These are phyloP conservation scores for Podaxis pistillaris DNA, from an alignment of 768 basidiomycete species.

Conservation along the genomic window DNA sequence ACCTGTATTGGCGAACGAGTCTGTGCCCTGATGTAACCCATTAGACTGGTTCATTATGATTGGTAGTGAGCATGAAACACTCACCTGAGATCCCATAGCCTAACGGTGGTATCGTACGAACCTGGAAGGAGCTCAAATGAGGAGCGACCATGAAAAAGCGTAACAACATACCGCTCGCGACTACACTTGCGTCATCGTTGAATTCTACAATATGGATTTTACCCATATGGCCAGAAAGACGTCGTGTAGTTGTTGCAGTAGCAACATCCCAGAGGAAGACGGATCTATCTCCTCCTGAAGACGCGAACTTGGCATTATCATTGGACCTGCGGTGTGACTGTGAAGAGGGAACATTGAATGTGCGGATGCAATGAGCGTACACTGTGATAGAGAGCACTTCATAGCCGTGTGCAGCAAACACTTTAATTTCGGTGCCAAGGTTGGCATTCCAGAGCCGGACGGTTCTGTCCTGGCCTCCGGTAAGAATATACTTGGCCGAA, in stretches of 20 bases:
- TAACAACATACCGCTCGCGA: conserved; percentile 73
- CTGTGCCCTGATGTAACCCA: conserved; percentile 51
- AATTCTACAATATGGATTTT: conserved; percentile 91
- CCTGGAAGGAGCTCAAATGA: conserved; percentile 42
- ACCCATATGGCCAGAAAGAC: conserved; percentile 86
- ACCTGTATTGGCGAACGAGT: conserved; percentile 86
- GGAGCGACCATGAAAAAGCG: neutral
- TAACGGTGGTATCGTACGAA: conserved; percentile 88
- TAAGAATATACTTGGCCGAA: conserved; percentile 83
- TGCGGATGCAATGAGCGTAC: conserved; percentile 44
- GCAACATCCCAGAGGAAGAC: conserved; percentile 97
- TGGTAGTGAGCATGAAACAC: conserved; percentile 1
- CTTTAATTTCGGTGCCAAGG: conserved; percentile 86
- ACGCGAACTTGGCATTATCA: conserved; percentile 93
- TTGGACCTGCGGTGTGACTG: conserved; percentile 54
- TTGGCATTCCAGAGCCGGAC: conserved; percentile 90
- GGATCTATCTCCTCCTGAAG: conserved; percentile 89
- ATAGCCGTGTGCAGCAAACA: conserved; percentile 90
- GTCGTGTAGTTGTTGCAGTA: conserved; percentile 76
- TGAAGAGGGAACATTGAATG: neutral
- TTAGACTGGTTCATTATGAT: neutral
- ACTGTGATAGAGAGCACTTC: conserved; percentile 90
- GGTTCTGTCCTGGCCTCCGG: conserved; percentile 89
- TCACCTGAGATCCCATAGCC: conserved; percentile 91
- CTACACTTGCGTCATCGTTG: conserved; percentile 80